Conservation (phyloP, 192 early-diverging fungal genomes). For the Backusella westeae region DNA sequence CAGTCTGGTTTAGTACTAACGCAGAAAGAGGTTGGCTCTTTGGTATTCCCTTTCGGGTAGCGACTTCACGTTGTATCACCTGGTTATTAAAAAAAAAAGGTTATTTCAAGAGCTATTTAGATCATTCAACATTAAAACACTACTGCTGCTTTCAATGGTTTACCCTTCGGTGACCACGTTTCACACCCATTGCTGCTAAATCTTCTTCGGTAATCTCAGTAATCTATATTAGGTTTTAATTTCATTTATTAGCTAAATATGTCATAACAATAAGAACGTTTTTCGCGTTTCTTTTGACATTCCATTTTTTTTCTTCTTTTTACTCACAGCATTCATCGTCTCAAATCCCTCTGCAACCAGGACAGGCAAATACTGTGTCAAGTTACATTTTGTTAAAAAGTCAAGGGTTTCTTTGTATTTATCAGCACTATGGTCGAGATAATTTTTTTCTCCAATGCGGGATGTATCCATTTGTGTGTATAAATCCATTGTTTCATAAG, state of each 20-base stretch:
- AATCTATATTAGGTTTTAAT: constrained; percentile 11
- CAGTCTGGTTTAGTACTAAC: neutral
- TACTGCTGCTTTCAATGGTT: neutral
- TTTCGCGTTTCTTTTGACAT: neutral
- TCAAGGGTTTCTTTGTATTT: neutral
- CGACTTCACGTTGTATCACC: constrained; percentile 36
- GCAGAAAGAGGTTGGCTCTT: neutral
- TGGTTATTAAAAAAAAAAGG: neutral
- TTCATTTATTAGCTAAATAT: neutral
- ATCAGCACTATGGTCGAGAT: neutral
- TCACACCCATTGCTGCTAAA: constrained; percentile 35
- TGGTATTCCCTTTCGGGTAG: constrained; percentile 16
- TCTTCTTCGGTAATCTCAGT: constrained; percentile 38
- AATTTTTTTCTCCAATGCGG: neutral
- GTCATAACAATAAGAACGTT: neutral
- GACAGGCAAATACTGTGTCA: constrained; percentile 24
- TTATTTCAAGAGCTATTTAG: neutral
- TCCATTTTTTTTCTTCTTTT: neutral
- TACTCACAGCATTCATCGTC: constrained; percentile 23
- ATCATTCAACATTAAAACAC: neutral
- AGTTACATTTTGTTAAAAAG: constrained; percentile 24
- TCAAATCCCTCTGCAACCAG: constrained; percentile 37
- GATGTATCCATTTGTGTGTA: neutral
- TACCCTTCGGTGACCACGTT: constrained; percentile 45
- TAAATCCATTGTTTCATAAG: neutral